A percentile compares a stretch with the other conserved stretches of the same genome.
Evolutionary conservation across 148 eudicot species (phyloP).

Genomic region (Chenopodium suecicum): DNA sequence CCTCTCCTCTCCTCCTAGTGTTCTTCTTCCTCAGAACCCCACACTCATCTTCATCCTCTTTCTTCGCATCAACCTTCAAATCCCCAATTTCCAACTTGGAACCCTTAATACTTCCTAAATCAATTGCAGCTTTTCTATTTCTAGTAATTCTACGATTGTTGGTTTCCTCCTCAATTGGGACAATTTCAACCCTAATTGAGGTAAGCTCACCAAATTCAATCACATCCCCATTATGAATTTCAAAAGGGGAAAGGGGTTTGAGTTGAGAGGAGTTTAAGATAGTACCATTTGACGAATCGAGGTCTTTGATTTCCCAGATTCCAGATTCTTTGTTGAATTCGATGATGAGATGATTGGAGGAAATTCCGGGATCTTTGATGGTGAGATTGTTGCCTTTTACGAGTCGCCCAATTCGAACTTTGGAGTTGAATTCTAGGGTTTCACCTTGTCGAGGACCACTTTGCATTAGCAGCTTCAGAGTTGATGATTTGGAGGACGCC

Average conservation of each 20-base stretch:
- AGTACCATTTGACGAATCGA: conserved; percentile 80
- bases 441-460: conserved; percentile 77
- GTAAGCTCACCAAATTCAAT: conserved; percentile 68
- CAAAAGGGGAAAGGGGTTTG: conserved; percentile 28
- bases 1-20: conserved; percentile 24
- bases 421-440: conserved; percentile 42
- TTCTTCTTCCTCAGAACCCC: conserved; percentile 18
- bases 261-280: conserved; percentile 39
- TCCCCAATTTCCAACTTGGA: conserved; percentile 17
- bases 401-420: conserved; percentile 54
- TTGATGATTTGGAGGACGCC: conserved; percentile 19
- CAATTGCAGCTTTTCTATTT: neutral
- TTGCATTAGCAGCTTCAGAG: conserved; percentile 49
- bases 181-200: conserved; percentile 40
- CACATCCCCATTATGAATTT: conserved; percentile 45
- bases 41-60: conserved; percentile 15
- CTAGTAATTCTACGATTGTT: neutral
- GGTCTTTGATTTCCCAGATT: conserved; percentile 57
- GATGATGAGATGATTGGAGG: conserved; percentile 65
- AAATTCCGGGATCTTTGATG: conserved; percentile 74
- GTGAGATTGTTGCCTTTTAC: conserved; percentile 59
- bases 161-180: conserved; percentile 9
- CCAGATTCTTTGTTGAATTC: conserved; percentile 32
- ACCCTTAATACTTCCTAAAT: conserved; percentile 21
- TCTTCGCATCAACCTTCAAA: conserved; percentile 18